phyloP scores from a whole-genome alignment of 805 yeast species.

The Saccharomycopsis olivae region DNA sequence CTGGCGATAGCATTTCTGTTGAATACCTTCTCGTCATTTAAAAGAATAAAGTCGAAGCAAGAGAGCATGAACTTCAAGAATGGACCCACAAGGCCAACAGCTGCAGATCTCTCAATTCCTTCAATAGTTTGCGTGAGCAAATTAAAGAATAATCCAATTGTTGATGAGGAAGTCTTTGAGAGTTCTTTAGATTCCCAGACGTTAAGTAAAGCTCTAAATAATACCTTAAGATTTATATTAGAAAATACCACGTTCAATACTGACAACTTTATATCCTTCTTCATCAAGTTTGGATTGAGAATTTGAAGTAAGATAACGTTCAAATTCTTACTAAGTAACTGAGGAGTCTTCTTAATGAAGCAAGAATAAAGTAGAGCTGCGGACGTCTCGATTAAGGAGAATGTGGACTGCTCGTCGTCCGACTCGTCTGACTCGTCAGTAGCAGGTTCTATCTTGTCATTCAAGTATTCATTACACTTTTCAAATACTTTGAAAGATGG shows the following conservation, averaged over 20 bases:
- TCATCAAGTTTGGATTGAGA: slow-evolving; percentile 46
- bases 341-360: slow-evolving; percentile 73
- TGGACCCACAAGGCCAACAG: slow-evolving; percentile 46
- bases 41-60: slow-evolving; percentile 46
- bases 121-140: slow-evolving; percentile 58
- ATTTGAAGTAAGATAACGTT: slow-evolving; percentile 49
- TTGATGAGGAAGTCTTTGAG: slow-evolving; percentile 30
- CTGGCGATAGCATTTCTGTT: slow-evolving; percentile 69
- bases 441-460: slow-evolving; percentile 14
- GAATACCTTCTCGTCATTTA: slow-evolving; percentile 33
- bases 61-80: slow-evolving; percentile 61
- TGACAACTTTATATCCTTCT: slow-evolving; percentile 48
- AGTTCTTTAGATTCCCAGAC: slow-evolving; percentile 43
- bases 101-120: slow-evolving; percentile 56
- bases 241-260: slow-evolving; percentile 52
- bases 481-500: slow-evolving; percentile 57
- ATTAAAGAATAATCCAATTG: slow-evolving; percentile 59
- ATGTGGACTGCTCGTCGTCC: slow-evolving; percentile 22
- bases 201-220: slow-evolving; percentile 49
- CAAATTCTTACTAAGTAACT: slow-evolving; percentile 64
- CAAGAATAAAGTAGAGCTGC: slow-evolving; percentile 63
- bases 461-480: slow-evolving; percentile 21
- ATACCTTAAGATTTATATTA: slow-evolving; percentile 54
- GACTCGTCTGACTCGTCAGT: slow-evolving; percentile 24
- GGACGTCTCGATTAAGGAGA: slow-evolving; percentile 51